Evolutionary conservation across 306 rosid genomes (phyloP).

Genomic region (Rosa lucieae): DNA sequence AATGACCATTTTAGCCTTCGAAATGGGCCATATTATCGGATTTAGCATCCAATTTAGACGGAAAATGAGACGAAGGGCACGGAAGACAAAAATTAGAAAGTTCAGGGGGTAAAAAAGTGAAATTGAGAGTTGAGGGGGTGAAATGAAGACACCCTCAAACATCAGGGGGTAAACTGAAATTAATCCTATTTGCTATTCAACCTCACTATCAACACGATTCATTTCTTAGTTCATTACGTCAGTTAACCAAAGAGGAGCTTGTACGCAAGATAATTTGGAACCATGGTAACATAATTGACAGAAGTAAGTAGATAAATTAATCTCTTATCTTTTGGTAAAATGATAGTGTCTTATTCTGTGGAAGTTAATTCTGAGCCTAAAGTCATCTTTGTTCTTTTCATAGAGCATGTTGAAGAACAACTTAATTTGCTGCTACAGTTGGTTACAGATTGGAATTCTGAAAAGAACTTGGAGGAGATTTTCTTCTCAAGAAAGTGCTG

Average conservation of each 20-base stretch:
- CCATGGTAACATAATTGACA: constrained; percentile 50
- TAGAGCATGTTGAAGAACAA: constrained; percentile 80
- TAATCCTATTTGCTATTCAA: no score
- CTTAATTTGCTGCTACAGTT: constrained; percentile 59
- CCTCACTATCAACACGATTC: constrained; percentile 26
- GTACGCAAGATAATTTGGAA: constrained; percentile 56
- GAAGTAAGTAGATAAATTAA: constrained; percentile 48
- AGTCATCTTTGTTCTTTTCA: neutral
- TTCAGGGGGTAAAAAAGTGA: no score
- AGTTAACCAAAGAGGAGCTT: constrained; percentile 63
- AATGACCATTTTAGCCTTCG: no score
- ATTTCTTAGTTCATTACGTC: constrained; percentile 31
- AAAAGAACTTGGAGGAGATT: constrained; percentile 65
- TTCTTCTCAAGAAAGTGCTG: constrained; percentile 61
- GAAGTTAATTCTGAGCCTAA: no score
- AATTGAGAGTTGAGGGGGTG: no score
- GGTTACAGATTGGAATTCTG: constrained; percentile 84
- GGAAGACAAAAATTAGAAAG: no score
- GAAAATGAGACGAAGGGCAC: no score
- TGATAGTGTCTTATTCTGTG: no score
- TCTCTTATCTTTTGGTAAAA: neutral
- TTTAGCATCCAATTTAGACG: no score
- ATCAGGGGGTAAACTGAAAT: no score
- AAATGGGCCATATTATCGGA: no score
- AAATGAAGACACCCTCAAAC: no score